Conservation (phyloP, 805 yeast species). For the Saccharomyces kudriavzevii region DNA sequence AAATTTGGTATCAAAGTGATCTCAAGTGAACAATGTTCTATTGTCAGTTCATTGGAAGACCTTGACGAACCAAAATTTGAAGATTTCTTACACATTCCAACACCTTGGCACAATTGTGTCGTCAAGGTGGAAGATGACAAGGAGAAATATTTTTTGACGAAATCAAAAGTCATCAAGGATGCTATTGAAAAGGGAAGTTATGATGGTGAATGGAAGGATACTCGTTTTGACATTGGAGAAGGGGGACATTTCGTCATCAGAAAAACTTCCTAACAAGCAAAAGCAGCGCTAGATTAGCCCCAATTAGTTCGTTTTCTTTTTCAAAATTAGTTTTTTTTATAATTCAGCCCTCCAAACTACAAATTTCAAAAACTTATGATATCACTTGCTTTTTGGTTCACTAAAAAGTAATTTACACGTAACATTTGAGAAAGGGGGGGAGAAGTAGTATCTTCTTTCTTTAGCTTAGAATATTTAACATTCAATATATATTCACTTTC, state of each 20-base stretch:
- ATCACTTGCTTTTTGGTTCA: background rate
- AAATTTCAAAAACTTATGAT: background rate
- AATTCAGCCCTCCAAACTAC: background rate
- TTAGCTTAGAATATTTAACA: background rate
- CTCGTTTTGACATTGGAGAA: conserved; percentile 25
- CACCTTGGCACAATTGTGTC: conserved; percentile 59
- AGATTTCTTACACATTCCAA: conserved; percentile 53
- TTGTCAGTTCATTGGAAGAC: conserved; percentile 36
- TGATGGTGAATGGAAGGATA: conserved; percentile 32
- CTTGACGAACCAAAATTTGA: conserved; percentile 38
- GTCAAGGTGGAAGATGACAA: conserved; percentile 33
- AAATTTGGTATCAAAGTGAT: conserved; percentile 50
- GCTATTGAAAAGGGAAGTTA: conserved; percentile 32
- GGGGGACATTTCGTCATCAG: conserved; percentile 30
- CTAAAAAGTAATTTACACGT: background rate
- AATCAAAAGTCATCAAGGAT: conserved; percentile 31
- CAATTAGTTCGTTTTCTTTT: conserved; percentile 2
- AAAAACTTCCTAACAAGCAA: conserved; percentile 2
- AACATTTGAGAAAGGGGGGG: background rate
- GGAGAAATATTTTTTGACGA: conserved; percentile 29
- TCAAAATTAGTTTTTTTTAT: background rate
- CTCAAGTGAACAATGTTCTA: conserved; percentile 36
- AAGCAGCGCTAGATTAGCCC: no score
- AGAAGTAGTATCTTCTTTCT: no score
- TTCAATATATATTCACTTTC: background rate